Evolutionary conservation across 78 protist species (phyloP), one percentile per base, ranked within the genome.

Genomic region (Pelomyxa schiedti): DNA sequence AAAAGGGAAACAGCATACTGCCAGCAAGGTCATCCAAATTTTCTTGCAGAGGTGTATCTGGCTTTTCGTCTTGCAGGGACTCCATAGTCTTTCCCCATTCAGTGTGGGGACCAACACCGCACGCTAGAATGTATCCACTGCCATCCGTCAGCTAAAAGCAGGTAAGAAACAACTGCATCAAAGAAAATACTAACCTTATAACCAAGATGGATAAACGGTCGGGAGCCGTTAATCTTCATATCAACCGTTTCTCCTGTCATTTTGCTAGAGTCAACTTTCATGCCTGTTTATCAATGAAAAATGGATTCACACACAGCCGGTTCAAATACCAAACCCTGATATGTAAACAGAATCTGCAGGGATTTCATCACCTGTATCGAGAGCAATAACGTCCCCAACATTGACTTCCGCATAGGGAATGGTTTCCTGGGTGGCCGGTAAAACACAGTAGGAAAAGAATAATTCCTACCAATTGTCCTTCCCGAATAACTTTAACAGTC

Each of bases 341-440:
- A 87, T 22, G 69, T 78, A 39, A 8, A 88, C 4, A 42, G 93
- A 91, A 76, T 92, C 97, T 24, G 93, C 94, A 1, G 90, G 86
- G 65, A 94, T 40, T n/a, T 69, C 41, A 75, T 77, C 86, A 39
- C 96, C 98, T 39, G 82, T 38, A 7, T 73, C 86, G 9, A 94
- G 40, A 29, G 35, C 28, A 41, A 94, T 80, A 29, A 94, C 40
- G 42, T 94, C 97, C 39, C 99, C 99, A 1, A 97, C 99, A 4
- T 81, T 70, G 8, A 96, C 26, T 29, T 93, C 91, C n/a, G n/a
- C n/a, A n/a, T n/a, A n/a, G n/a, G n/a, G n/a, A n/a, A n/a, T n/a
- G n/a, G n/a, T n/a, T n/a, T n/a, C n/a, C n/a, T n/a, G n/a, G n/a
- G n/a, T n/a, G n/a, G n/a, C n/a, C n/a, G n/a, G n/a, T n/a, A n/a